Conservation (phyloP, 371 early-diverging fungal genomes). For the Chytridium lagenaria region DNA sequence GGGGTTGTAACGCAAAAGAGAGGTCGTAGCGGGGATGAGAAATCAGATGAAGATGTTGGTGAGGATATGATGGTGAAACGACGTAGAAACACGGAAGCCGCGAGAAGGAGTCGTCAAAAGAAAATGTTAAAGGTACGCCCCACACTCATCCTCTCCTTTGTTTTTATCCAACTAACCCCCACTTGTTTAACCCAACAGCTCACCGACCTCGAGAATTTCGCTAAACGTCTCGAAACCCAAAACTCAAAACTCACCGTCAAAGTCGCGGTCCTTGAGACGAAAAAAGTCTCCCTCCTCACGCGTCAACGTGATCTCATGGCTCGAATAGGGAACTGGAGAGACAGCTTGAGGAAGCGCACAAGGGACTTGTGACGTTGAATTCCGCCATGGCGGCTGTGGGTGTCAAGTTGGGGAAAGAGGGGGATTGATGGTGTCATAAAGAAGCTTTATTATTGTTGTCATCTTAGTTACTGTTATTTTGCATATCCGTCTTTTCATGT, state of each 20-base stretch:
- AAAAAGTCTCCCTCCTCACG: constrained; percentile 28
- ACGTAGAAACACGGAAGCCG: constrained; percentile 89
- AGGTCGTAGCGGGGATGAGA: background rate
- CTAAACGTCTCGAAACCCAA: constrained; percentile 77
- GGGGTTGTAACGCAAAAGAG: background rate
- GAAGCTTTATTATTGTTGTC: too few relatives aligned
- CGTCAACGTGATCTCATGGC: constrained; percentile 34
- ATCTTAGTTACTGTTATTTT: too few relatives aligned
- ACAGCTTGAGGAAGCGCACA: constrained; percentile 35
- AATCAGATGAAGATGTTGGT: background rate
- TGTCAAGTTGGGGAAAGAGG: too few relatives aligned
- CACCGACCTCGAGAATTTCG: constrained; percentile 80
- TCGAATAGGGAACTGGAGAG: constrained; percentile 26
- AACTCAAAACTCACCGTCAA: constrained; percentile 67
- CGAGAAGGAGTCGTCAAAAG: constrained; percentile 88
- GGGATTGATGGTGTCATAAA: too few relatives aligned
- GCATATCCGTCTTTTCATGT: too few relatives aligned
- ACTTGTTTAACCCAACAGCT: constrained; percentile 62
- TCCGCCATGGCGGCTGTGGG: too few relatives aligned
- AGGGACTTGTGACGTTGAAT: too few relatives aligned
- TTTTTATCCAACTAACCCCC: background rate
- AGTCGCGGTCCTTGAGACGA: constrained; percentile 36
- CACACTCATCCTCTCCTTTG: background rate
- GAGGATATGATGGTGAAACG: constrained; percentile 17
- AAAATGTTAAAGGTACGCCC: constrained; percentile 64